phyloP scores from a whole-genome alignment of 345 rosid species.

The Rhodamnia argentea region DNA sequence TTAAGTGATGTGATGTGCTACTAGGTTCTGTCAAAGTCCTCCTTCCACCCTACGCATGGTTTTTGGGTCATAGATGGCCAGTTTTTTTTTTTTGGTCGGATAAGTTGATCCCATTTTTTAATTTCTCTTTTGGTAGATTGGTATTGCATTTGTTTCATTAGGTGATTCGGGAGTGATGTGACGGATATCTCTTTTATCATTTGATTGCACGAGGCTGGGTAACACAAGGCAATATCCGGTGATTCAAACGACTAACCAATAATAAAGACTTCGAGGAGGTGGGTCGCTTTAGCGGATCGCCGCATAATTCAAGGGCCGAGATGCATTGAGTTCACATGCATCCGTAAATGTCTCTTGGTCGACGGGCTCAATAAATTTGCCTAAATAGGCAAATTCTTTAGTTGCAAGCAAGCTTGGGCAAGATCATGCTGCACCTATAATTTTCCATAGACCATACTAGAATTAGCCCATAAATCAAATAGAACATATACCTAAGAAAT shows the following conservation, averaged over 20 bases:
- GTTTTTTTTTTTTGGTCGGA: background rate
- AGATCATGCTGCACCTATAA: background rate
- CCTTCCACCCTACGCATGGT: background rate
- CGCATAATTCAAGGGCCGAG: too few species aligned
- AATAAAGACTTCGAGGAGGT: background rate
- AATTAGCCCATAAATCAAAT: background rate
- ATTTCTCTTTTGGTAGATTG: background rate
- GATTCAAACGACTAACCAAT: background rate
- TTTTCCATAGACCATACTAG: background rate
- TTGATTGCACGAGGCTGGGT: background rate
- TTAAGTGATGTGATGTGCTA: background rate
- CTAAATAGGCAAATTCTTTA: too few species aligned
- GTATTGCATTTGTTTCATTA: background rate
- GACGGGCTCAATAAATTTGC: too few species aligned
- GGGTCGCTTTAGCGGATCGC: background rate
- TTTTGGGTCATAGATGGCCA: background rate
- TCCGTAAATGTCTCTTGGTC: too few species aligned
- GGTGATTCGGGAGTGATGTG: background rate
- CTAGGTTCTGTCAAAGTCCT: background rate
- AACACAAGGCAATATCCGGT: background rate
- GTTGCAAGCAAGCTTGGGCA: background rate
- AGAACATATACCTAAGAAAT: background rate
- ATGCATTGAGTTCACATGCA: too few species aligned
- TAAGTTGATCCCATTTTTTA: background rate
- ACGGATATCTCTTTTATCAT: background rate